These are phyloP conservation scores for Microsporum audouinii DNA, from an alignment of 2,329 filamentous ascomycete species.

Conservation along the genomic window DNA sequence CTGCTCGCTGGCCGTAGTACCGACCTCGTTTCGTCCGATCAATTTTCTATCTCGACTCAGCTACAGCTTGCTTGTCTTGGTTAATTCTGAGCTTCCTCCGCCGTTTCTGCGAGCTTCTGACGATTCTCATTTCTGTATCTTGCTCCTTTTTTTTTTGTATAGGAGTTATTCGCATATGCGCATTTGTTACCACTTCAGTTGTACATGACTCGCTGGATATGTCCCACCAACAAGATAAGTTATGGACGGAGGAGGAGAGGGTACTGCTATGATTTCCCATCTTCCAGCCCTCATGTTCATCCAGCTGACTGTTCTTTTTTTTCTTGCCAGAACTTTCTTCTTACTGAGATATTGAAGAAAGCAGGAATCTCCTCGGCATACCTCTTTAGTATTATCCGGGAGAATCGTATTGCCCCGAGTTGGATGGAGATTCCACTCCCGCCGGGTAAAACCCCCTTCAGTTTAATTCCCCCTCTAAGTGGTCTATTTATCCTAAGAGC, in stretches of 20 bases:
- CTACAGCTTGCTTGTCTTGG: not conserved
- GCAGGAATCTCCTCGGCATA: conserved; percentile 27
- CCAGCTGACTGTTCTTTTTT: not conserved
- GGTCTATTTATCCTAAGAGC: not conserved
- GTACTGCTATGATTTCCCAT: conserved; percentile 19
- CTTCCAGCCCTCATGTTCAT: not conserved
- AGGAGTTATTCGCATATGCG: conserved; percentile 1
- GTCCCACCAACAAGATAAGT: conserved; percentile 33
- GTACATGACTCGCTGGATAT: conserved; percentile 26
- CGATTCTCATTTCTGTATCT: conserved; percentile 6
- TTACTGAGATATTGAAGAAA: conserved; percentile 34
- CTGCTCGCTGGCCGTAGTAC: not conserved
- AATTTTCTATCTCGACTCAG: not conserved
- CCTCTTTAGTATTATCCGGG: conserved; percentile 30
- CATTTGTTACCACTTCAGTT: not conserved
- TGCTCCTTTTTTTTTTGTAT: not conserved
- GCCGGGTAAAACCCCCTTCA: conserved; percentile 25
- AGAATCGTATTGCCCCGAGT: conserved; percentile 26
- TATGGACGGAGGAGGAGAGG: conserved; percentile 38
- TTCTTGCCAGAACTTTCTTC: conserved; percentile 26
- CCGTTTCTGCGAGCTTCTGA: not conserved
- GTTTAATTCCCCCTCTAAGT: not conserved
- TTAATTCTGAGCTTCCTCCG: not conserved
- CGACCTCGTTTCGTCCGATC: not conserved
- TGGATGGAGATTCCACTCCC: conserved; percentile 35